Base-by-base conservation (phyloP, 192 early-diverging fungal genomes). In the Mortierella alpina region DNA sequence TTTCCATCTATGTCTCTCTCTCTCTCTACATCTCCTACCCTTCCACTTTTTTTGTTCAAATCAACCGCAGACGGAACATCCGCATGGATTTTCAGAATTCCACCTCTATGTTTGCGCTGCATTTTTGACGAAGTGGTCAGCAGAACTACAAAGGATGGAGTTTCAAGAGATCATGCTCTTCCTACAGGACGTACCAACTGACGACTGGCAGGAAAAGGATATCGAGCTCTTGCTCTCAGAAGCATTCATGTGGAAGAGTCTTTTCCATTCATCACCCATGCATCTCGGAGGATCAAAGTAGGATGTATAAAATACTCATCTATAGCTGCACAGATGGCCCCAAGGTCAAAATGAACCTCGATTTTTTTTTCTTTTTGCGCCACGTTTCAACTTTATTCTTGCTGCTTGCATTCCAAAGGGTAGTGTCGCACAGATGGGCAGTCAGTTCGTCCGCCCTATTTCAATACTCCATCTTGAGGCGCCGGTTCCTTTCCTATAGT, bases 21-120 rank as follows among this genome's bases (percentile, higher is more conserved):
- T 60, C 41, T 60, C 13, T 41, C 23, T 70, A 44, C 14, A 5
- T 10, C 41, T 51, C 15, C 17, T 59, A 17, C 51, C 7, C 2
- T 70, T 39, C 49, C 41, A 10, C 17, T 13, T 31, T 45, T 22
- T 42, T 9, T 58, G 45, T 4, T n/a, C 20, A 20, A 20, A 17
- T 40, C 54, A 41, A 59, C 17, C 58, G 40, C 60, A 93, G 90
- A 91, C 95, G 10, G 95, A 96, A 83, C 92, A 92, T n/a, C 83
- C 91, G 18, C 92, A 94, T 69, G 95, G 93, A 12, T 99, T 99
- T 70, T 96, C 96, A 0, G 95, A 92, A 59, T 99, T 99, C 82
- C 98, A 99, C 78, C 87, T 98, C 7, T 99, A 99, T 73, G 96
- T 99, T 5, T 99, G 98, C 69, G 98, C 97, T 1, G 97, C 98